Evolutionary conservation across 2,329 filamentous ascomycete species (phyloP).

Genomic region (Raffaelea albimanens): DNA sequence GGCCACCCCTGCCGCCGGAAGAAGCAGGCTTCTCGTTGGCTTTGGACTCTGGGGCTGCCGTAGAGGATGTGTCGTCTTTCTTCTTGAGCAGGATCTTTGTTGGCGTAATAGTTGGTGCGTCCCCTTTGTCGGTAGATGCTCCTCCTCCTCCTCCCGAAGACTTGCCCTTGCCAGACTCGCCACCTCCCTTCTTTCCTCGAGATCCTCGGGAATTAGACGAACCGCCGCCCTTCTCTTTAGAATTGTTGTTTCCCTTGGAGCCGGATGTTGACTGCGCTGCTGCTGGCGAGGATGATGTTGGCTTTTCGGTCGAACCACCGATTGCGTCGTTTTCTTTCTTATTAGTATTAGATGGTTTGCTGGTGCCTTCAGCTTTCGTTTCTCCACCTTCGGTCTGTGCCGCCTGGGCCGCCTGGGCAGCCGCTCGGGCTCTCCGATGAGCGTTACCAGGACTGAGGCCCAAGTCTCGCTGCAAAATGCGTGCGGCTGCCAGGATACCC

Average conservation of each 20-base stretch:
- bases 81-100: slow-evolving; percentile 29
- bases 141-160: too few relatives aligned
- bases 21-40: too few relatives aligned
- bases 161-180: slow-evolving; percentile 16
- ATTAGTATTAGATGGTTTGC: background rate
- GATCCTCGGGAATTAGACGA: slow-evolving; percentile 7
- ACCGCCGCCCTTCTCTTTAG: background rate
- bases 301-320: background rate
- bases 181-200: slow-evolving; percentile 13
- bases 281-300: background rate
- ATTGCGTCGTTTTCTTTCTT: background rate
- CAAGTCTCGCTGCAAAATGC: slow-evolving; percentile 56
- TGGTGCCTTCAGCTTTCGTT: background rate
- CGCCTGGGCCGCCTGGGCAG: slow-evolving; percentile 33
- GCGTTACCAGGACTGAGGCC: slow-evolving; percentile 55
- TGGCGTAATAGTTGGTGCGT: slow-evolving; percentile 14
- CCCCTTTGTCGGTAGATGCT: slow-evolving; percentile 18
- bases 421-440: slow-evolving; percentile 44
- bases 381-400: slow-evolving; percentile 29
- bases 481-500: slow-evolving; percentile 54
- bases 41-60: background rate
- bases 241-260: background rate
- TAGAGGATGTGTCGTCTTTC: slow-evolving; percentile 19
- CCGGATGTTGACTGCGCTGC: background rate
- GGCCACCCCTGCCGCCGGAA: slow-evolving; percentile 13